These are phyloP conservation scores for Microstegium vimineum DNA, from an alignment of 176 grass and related monocot genomes.

Conservation along the genomic window DNA sequence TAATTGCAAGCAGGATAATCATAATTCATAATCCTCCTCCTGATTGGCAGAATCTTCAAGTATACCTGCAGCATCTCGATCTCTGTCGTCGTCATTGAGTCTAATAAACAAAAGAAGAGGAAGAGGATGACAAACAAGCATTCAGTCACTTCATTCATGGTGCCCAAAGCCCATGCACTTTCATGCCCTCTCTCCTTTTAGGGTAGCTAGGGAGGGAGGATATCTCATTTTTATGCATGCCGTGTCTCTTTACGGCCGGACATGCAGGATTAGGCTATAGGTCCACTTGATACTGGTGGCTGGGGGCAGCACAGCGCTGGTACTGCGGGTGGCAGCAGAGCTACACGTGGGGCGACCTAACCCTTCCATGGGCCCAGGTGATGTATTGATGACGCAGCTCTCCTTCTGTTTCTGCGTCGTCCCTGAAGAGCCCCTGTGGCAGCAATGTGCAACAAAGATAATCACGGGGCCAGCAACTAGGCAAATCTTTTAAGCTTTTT, in stretches of 20 bases:
- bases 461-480: background rate
- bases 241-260: slow-evolving; percentile 27
- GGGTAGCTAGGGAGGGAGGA: background rate
- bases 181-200: slow-evolving; percentile 28
- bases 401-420: background rate
- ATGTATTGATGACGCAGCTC: slow-evolving; percentile 24
- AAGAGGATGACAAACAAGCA: slow-evolving; percentile 18
- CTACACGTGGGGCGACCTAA: slow-evolving; percentile 27
- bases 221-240: slow-evolving; percentile 23
- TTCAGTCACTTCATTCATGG: slow-evolving; percentile 26
- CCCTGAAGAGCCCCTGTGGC: background rate
- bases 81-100: background rate
- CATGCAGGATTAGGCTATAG: slow-evolving; percentile 29
- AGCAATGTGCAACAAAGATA: background rate
- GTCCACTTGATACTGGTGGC: slow-evolving; percentile 34
- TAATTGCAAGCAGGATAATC: slow-evolving; percentile 12
- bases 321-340: slow-evolving; percentile 15
- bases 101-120: background rate
- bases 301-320: background rate
- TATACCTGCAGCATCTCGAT: slow-evolving; percentile 23
- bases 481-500: background rate
- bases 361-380: background rate
- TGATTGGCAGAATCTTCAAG: slow-evolving; percentile 31
- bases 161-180: slow-evolving; percentile 26
- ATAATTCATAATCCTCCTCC: background rate